Base-by-base conservation (phyloP, 768 basidiomycete genomes). In the Termitomyces sp. region DNA sequence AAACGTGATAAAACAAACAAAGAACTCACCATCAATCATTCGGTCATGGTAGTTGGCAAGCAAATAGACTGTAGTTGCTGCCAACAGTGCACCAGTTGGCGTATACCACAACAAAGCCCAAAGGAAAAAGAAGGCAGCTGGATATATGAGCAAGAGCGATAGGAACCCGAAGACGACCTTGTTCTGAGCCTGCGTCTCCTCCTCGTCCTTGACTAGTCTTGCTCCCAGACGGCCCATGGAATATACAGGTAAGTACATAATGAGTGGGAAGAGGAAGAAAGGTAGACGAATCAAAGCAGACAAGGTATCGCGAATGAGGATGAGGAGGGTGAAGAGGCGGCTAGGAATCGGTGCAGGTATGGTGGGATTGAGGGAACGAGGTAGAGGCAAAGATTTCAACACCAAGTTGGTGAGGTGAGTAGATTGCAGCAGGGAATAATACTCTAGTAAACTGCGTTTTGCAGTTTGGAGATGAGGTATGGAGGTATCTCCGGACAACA, bases 171-270 rank as follows among this genome's bases (percentile, higher is more conserved):
- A 88, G 13, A 91, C 87, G 47, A 97, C 84, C 78, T 99, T 99
- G 78, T 93, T 98, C 79, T 98, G 95, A 46, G 96, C 97, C 71
- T 93, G 89, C 12, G 93, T 89, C 71, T 98, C 96, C 71, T 98
- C 89, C 69, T 98, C 95, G 61, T 93, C 85, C 66, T 89, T 81
- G 37, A 82, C 86, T 39, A 96, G 74, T 48, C 81, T 75, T 20
- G 89, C 90, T 47, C 92, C 93, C 54, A 88, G 66, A 33, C 86
- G 79, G 13, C 85, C 88, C 77, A 96, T 86, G 60, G 87, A 73
- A 73, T 98, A 98, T 48, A 90, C 86, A 4, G 97, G 97, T 13
- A 86, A 71, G 58, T 94, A 91, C 55, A 95, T 75, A 57, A 96
- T 68, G 31, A 97, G 79, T 1, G 96, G 96, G 50, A 97, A 71